Base-by-base conservation (phyloP, 768 basidiomycete species). In the Termitomyces bulborhizus region DNA sequence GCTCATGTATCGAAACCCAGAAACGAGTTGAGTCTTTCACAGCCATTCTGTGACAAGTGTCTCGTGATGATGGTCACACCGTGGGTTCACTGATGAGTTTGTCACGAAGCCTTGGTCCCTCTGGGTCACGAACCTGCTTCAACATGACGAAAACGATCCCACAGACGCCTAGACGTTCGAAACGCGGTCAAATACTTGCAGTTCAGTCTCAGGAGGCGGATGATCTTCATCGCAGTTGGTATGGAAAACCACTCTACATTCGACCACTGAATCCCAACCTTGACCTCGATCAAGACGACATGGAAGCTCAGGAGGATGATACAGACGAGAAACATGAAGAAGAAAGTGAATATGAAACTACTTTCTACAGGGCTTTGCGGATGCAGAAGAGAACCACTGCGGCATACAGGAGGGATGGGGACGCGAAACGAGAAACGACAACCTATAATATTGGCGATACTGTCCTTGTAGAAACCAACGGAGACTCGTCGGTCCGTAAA, bases 391-490 rank as follows among this genome's bases (percentile, higher is more conserved):
- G 62, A 43, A 66, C 63, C 32, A 54, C 65, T 3, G 57, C 65
- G 18, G 60, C 56, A 29, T 68, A 62, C 43, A 57, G 60, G 50
- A 51, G 52, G 26, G 60, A 47, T 27, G 26, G 26, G 32, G 13
- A 54, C 41, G 31, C 39, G 62, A 64, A 56, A 68, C n/a, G 51
- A 8, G 48, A 53, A 21, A 55, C 26, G 18, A 51, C 46, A 46
- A 40, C 34, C 32, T 90, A 79, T 62, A 66, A 60, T 1, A 68
- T 88, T 6, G 90, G 89, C 1, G 86, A 90, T 64, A 83, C 85
- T 0, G 80, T 91, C 2, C 74, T 84, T 36, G 73, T 91, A 18
- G 71, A 80, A 55, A 79, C 77, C 0, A 69, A 73, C 43, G 76
- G 78, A 2, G 62, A 75, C 4, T 72, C 68, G 18, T 72, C 66